Base-by-base conservation (phyloP, 495 filamentous ascomycete species). In the Bombardia bombarda region DNA sequence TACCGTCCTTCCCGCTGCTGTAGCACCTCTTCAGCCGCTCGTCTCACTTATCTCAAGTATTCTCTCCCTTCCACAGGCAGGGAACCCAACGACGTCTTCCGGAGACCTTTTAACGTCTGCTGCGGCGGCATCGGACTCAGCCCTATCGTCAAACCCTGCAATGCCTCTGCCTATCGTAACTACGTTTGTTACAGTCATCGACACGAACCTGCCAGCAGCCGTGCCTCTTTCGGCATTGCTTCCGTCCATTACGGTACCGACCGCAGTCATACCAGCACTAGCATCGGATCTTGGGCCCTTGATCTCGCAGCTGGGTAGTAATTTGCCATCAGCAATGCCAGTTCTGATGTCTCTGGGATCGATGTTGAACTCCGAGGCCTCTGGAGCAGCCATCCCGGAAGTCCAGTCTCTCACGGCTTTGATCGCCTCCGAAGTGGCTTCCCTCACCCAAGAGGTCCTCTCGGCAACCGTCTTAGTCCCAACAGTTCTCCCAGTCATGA, bases 261-360 rank as follows among this genome's bases (percentile, higher is more conserved):
- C 37, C 10, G 42, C 37, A 23, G 28, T 16, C 26, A 45, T 49
- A 21, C 32, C 48, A 7, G 31, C 21, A 20, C 18, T 50, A 14
- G 31, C 46, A n/a, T 42, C 46, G 3, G 46, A 46, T 16, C 39
- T 53, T 7, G 21, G 21, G 19, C 18, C 49, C 19, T 19, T 47
- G 17, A 23, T 52, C 17, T 31, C 45, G 13, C 14, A n/a, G 23
- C 8, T 48, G 20, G 40, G 28, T 24, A 39, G 16, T 14, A 16
- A 44, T 13, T n/a, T 52, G 9, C 45, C 36, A 8, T 25, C 28
- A 1, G 34, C 32, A 12, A 35, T 41, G 24, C 39, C 45, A 12
- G 25, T 38, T 13, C n/a, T 45, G 16, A 32, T 16, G 14, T 21
- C 45, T 32, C 20, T 52, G 13, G 40, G 45, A 16, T 47, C 44